Evolutionary conservation across 1,284 basidiomycete species (phyloP), one percentile per base, ranked within the genome.

Genomic region (Salmacisia buchloeana): DNA sequence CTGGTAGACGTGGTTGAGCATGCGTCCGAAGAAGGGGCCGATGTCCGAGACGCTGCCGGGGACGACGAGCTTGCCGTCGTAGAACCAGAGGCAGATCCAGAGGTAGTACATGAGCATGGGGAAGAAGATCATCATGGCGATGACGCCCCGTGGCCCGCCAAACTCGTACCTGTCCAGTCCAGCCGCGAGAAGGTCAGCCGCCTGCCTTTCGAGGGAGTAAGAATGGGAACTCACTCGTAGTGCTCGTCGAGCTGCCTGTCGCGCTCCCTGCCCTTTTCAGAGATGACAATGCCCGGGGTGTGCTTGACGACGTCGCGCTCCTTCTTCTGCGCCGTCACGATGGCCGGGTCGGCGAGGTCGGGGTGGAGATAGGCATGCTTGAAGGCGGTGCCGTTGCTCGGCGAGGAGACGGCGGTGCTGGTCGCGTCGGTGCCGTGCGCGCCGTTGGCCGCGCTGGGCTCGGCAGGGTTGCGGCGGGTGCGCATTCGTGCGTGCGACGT

Each of bases 31-130:
- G 83, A 94, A 96, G 1, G 94, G 92, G 63, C 83, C 74, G 60
- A 94, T 84, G 69, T 92, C 90, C 54, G 86, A 85, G 25, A 87
- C 63, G 12, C 89, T 89, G 34, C 82, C 83, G 34, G 93, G 93
- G 70, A 85, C 82, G n/a, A 90, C 87, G 45, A 96, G 83, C 72
- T 85, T 84, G 60, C 94, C 94, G 71, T 97, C 89, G 80, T 97
- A 94, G 82, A 93, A 96, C 86, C 90, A 93, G 41, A 97, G 85
- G 64, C 96, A 99, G 71, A 93, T 92, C 91, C 92, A 97, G 71
- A 98, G 86, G 83, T 98, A 98, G 82, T 97, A 97, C 94, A 93
- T 92, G 68, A 91, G 84, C 39, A 88, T 81, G 0, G 94, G 94
- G 81, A 98, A 99, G 60, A 90, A 87, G 33, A 88, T 84, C 90